Percentiles rank a stretch among this genome's conserved stretches.
Conservation (phyloP, 1,284 basidiomycete genomes). For the Cystobasidium slooffiae region DNA sequence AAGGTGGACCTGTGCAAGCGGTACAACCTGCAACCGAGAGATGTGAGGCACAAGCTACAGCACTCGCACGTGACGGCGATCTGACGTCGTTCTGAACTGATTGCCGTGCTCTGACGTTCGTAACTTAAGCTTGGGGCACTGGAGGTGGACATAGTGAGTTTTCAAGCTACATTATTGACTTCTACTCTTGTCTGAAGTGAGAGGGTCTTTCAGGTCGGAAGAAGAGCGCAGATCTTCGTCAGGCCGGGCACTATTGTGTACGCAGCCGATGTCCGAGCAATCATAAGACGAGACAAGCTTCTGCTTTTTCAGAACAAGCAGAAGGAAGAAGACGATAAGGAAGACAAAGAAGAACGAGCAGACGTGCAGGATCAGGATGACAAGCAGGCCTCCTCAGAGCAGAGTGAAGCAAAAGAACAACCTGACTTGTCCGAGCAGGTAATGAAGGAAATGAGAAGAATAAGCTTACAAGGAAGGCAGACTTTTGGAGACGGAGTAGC, state of each 20-base stretch:
- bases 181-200: not conserved
- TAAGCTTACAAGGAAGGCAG: slow-evolving; percentile 26
- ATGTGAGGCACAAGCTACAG: slow-evolving; percentile 4
- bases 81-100: slow-evolving; percentile 7
- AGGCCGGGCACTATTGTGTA: slow-evolving; percentile 37
- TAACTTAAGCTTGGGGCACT: slow-evolving; percentile 33
- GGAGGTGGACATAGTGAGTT: slow-evolving; percentile 35
- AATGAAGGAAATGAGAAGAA: slow-evolving; percentile 40
- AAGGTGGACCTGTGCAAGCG: slow-evolving; percentile 30
- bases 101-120: not conserved
- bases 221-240: slow-evolving; percentile 39
- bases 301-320: slow-evolving; percentile 25
- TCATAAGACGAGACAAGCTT: slow-evolving; percentile 33
- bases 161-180: not conserved
- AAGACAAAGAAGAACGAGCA: not conserved
- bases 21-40: slow-evolving; percentile 38
- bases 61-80: slow-evolving; percentile 10
- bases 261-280: slow-evolving; percentile 28
- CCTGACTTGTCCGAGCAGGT: slow-evolving; percentile 3
- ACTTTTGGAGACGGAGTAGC: slow-evolving; percentile 21
- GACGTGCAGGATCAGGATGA: not conserved
- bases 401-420: not conserved
- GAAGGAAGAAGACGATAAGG: not conserved
- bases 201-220: not conserved
- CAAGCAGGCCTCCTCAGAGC: not conserved